These are phyloP conservation scores for Lactifluus volemus DNA, from an alignment of 768 basidiomycete species.

Conservation along the genomic window DNA sequence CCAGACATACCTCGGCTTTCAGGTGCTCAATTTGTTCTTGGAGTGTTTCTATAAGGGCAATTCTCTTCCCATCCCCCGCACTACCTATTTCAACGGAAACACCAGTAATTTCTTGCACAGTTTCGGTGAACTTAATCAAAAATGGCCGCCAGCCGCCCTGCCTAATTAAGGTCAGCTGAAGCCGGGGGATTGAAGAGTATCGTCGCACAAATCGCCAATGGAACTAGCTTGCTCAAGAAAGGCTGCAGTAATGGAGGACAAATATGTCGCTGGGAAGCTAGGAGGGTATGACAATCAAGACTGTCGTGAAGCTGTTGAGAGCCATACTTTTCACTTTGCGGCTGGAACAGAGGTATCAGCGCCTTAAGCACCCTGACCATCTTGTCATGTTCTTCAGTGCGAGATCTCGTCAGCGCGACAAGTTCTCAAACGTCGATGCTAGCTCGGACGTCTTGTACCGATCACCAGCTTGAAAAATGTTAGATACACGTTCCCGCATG, in stretches of 20 bases:
- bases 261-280: background rate
- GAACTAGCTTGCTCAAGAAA: slow-evolving; percentile 12
- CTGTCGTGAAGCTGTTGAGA: background rate
- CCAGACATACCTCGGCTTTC: slow-evolving; percentile 48
- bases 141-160: slow-evolving; percentile 58
- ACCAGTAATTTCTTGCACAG: slow-evolving; percentile 60
- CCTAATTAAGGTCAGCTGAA: slow-evolving; percentile 29
- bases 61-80: slow-evolving; percentile 28
- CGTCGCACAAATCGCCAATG: slow-evolving; percentile 5
- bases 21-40: slow-evolving; percentile 54
- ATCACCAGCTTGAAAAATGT: slow-evolving; percentile 25
- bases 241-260: background rate
- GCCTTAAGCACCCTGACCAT: slow-evolving; percentile 54
- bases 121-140: slow-evolving; percentile 48
- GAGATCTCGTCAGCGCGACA: slow-evolving; percentile 48
- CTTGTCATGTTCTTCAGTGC: slow-evolving; percentile 52
- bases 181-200: background rate
- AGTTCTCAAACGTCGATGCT: slow-evolving; percentile 49
- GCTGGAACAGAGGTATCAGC: slow-evolving; percentile 47
- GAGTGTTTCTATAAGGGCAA: slow-evolving; percentile 46
- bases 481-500: slow-evolving; percentile 55
- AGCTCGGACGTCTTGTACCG: slow-evolving; percentile 36
- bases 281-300: background rate
- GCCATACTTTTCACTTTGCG: slow-evolving; percentile 47
- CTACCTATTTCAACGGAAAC: slow-evolving; percentile 44